Conservation (phyloP, 176 grass and related monocot genomes). For the Bothriochloa decipiens region DNA sequence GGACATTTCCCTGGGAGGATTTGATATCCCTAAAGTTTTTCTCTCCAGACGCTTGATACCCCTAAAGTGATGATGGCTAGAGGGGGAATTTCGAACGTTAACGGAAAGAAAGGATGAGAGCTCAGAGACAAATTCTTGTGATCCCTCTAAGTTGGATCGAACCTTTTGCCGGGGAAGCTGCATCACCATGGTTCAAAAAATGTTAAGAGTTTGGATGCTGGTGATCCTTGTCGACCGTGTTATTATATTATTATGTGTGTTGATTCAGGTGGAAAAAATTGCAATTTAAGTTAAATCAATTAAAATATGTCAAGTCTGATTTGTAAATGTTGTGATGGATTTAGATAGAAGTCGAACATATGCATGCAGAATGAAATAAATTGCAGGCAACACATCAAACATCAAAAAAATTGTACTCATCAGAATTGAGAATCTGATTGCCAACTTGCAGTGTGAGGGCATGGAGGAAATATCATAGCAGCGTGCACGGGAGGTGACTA, state of each 20-base stretch:
- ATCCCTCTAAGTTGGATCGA: constrained; percentile 42
- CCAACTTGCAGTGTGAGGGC: constrained; percentile 15
- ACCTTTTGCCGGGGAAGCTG: constrained; percentile 13
- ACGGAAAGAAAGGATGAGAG: constrained; percentile 64
- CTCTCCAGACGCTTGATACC: constrained; percentile 36
- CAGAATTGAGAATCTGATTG: constrained; percentile 37
- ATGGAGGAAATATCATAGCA: constrained; percentile 37
- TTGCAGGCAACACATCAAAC: constrained; percentile 33
- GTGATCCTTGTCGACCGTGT: constrained; percentile 28
- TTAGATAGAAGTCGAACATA: constrained; percentile 6
- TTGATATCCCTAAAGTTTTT: constrained; percentile 42
- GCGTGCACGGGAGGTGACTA: constrained; percentile 25
- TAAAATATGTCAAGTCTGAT: not conserved
- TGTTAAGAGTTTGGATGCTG: constrained; percentile 7
- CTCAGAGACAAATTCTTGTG: constrained; percentile 49
- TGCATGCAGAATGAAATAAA: constrained; percentile 24
- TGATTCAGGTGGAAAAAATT: not conserved
- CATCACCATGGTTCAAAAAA: not conserved
- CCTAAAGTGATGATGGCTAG: constrained; percentile 37
- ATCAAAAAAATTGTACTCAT: not conserved
- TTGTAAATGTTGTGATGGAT: not conserved
- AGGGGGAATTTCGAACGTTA: constrained; percentile 43
- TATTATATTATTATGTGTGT: not conserved
- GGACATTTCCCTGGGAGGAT: constrained; percentile 34
- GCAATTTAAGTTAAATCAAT: not conserved